Evolutionary conservation across 768 basidiomycete species (phyloP), one percentile per base, ranked within the genome.

Genomic region (Leccinum subgranulosum): DNA sequence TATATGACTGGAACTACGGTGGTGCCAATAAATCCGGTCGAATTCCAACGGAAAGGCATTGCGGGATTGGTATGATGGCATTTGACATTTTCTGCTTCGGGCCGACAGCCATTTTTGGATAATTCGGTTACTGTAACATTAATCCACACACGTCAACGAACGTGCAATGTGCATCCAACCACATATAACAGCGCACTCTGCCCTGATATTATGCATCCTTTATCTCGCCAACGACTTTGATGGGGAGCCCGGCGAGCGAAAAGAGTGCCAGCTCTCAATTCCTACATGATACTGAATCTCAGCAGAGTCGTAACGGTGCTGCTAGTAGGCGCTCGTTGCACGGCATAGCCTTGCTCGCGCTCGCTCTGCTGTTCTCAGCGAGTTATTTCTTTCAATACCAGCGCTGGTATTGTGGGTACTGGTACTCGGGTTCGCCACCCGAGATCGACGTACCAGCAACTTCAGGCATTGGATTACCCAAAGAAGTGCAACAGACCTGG

Each of bases 401-500:
- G 15, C 54, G 51, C 23, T 60, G 62, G 62, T 21, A 39, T 6
- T 28, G 46, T 9, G 31, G 36, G 51, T 53, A 47, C 48, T 49
- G 36, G 51, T 53, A 47, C 48, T 49, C 29, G 36, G 11, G 46
- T 23, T n/a, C 60, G 3, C 23, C 53, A 4, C 48, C 43, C 14
- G 36, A 49, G 29, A 17, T 36, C 33, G n/a, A 48, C 4, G 27
- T 49, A n/a, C 29, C 46, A 3, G n/a, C 27, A 11, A 43, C 41
- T 19, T 11, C 6, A 7, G 48, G 46, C 4, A 1, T 58, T 21
- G 56, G 52, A 14, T 28, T 71, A 19, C 62, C 67, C 31, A 59
- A 65, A 60, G 58, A 61, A 12, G 53, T 75, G 11, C 61, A 70
- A 10, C 71, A 66, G 28, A 69, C 76, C 1, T 88, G 86, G 87